Base-by-base conservation (phyloP, 305 asterid species). In the Rubia occidens region DNA sequence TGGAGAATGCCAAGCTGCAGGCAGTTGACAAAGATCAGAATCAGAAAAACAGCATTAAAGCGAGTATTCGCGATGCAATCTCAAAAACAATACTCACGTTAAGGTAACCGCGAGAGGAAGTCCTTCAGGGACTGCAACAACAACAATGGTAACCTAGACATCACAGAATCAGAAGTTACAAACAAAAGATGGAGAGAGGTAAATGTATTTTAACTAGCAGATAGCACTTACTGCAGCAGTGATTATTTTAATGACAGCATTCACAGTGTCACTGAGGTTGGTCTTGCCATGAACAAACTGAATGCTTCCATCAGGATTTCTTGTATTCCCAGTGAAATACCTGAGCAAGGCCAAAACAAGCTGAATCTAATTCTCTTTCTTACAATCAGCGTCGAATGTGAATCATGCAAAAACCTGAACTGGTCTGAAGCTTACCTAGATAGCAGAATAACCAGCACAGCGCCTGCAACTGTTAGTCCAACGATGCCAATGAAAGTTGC, bases 71-170 rank as follows among this genome's bases (percentile, higher is more conserved):
- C 43, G 37, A 6, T 64, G 26, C 8, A 62, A 59, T 24, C 70
- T 37, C 59, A 71, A 64, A 43, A 58, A 15, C 68, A 68, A 73
- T 66, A 80, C 95, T 85, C 80, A 87, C 98, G 97, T 90, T 87
- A 93, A 81, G 67, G 98, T 93, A 73, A 93, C 98, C 51, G 98
- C 98, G 82, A 93, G 81, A 15, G 98, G 98, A 74, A 93, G 95
- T 78, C 98, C 98, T 86, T 93, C 98, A 13, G 98, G 98, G 73
- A 90, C 97, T 54, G 98, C 98, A 70, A 93, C 96, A 64, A 94
- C 99, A 72, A 94, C 99, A 67, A 94, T 94, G 20, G 97, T 90
- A 70, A 94, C 99, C 99, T 90, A 78, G 58, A 84, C 78, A 45
- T 82, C 64, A 81, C 47, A 71, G 82, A 45, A 64, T 82, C 77